Base-by-base conservation (phyloP, 176 grass and related monocot species). In the Eragrostis nindensis region DNA sequence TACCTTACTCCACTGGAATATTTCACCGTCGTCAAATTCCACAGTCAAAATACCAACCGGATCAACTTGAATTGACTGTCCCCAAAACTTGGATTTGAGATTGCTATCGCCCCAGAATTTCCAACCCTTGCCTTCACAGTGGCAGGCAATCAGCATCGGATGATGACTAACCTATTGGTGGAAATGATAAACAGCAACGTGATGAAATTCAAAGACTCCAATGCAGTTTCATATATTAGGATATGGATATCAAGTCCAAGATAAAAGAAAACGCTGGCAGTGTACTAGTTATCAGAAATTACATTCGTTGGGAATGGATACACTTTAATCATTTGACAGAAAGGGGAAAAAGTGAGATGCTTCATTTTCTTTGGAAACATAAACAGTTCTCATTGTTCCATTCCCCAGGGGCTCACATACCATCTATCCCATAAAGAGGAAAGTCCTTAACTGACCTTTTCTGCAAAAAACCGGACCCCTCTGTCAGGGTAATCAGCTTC, bases 101-200 rank as follows among this genome's bases (percentile, higher is more conserved):
- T 98, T 94, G 83, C 90, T 92, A 55, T 95, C 96, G 2, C 92
- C 96, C 90, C 86, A 98, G 71, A 98, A 90, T 80, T 98, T 95
- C 96, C 96, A 98, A 30, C 92, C 90, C 72, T 89, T 92, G 88
- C 96, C 96, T 93, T 98, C 90, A 86, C 90, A 98, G 86, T 98
- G 90, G 81, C 90, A 95, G 71, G 96, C 96, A 89, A 98, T 89
- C 75, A 98, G 84, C 96, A 95, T 94, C 57, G 96, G 96, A 80
- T 98, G 96, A 82, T 98, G 96, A 89, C 96, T 95, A 85, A 98
- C 96, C 96, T 98, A 94, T 83, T 80, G 77, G 79, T 93, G 71
- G 53, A 85, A 87, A 87, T 78, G 44, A 76, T 18, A 36, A 91
- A 70, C 45, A 83, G 62, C 62, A 79, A 71, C n/a, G 22, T 80